Base-by-base conservation (phyloP, 208 protist genomes). In the Trypanosoma cruzi region DNA sequence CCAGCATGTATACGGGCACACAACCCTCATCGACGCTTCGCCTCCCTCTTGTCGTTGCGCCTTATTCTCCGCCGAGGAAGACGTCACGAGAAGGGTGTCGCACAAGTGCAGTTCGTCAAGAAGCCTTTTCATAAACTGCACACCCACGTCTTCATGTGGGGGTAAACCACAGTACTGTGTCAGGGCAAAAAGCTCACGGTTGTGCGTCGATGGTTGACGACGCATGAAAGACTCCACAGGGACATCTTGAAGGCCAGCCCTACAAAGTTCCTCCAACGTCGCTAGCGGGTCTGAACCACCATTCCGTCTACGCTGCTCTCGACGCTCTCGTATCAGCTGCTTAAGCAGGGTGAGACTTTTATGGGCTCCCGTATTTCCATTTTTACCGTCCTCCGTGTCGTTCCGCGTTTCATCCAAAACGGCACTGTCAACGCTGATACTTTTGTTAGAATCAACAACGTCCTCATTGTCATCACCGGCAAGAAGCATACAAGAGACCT, bases 1-100 rank as follows among this genome's bases (percentile, higher is more conserved):
- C 89, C 90, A 97, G 74, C 90, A 95, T 22, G 93, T 97, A 77
- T 89, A 96, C 2, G 90, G 86, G 55, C 85, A 90, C 0, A 87
- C 81, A 73, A 80, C 86, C 0, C 76, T 82, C 59, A 88, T 79
- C 40, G 57, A 85, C 2, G 29, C 2, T 24, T 59, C 31, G 26
- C 55, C 37, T 29, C 34, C 81, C 82, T 88, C 58, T 34, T 56
- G 1, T 20, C 0, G 31, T 48, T 28, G n/a, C n/a, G n/a, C 50
- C 40, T 2, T 54, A 31, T 31, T 31, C 16, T 5, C 20, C 2
- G 14, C 28, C 14, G 10, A 5, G 13, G 48, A 2, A 34, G 22
- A 18, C 14, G 18, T 36, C 0, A 63, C 29, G 28, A 62, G 16
- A 34, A 50, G 54, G 13, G 42, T n/a, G n/a, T 77, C 65, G 26